A percentile compares a stretch with the other conserved stretches of the same genome.
phyloP scores from a whole-genome alignment of 495 filamentous ascomycete species.

The Pseudomonodictys pantanalensis region DNA sequence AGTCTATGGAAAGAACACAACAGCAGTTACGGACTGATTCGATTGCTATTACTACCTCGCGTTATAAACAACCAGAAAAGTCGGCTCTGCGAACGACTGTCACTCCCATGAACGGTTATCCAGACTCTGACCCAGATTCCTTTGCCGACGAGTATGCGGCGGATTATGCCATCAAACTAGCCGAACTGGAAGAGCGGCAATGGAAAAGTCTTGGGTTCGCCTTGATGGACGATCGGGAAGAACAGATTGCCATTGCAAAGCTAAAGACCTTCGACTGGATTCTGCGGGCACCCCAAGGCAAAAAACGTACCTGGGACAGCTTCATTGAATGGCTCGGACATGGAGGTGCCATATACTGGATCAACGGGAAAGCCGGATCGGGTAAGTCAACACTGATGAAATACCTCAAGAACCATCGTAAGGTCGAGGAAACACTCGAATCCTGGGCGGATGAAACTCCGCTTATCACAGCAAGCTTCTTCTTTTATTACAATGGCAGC shows the following conservation, averaged over 20 bases:
- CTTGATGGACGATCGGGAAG: background rate
- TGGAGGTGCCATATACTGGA: slow-evolving; percentile 1
- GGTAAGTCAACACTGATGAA: slow-evolving; percentile 33
- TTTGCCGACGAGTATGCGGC: background rate
- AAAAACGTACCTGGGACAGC: background rate
- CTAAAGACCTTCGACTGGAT: slow-evolving; percentile 3
- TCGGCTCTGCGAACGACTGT: background rate
- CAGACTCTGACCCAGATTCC: background rate
- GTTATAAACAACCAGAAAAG: background rate
- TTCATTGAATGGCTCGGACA: slow-evolving; percentile 9
- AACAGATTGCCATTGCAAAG: background rate
- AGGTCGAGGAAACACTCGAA: background rate
- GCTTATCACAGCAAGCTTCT: slow-evolving; percentile 9
- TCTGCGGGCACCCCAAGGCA: background rate
- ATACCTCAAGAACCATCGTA: slow-evolving; percentile 1
- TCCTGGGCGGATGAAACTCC: background rate
- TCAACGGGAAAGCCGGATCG: slow-evolving; percentile 20
- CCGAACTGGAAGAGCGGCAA: background rate
- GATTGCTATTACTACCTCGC: background rate
- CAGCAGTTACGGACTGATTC: background rate
- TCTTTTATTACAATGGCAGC: slow-evolving; percentile 14
- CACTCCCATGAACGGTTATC: background rate
- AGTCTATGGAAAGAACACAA: background rate
- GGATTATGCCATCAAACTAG: background rate
- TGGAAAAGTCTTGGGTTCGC: background rate